Evolutionary conservation across 192 early-diverging fungal species (phyloP).

Genomic region (Coemansia sp.): DNA sequence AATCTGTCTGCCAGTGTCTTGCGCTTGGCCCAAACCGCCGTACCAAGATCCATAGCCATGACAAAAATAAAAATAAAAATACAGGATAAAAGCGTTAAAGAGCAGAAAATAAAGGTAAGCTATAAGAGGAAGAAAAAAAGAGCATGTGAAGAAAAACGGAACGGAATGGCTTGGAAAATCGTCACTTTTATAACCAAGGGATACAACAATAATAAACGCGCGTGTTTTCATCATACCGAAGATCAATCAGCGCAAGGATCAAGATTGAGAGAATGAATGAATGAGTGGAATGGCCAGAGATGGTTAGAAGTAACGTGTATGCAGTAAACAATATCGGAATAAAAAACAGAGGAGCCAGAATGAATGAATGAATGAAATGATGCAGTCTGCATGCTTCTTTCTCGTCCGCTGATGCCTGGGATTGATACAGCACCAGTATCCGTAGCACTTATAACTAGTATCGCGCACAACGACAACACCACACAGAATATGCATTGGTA

Average conservation of each 20-base stretch:
- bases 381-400: too few species aligned
- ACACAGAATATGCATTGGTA: not conserved
- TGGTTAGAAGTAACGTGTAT: not conserved
- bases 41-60: not conserved
- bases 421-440: too few species aligned
- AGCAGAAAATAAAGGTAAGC: not conserved
- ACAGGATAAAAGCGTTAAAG: not conserved
- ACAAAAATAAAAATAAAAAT: not conserved
- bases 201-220: not conserved
- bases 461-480: too few species aligned
- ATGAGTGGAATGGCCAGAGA: not conserved
- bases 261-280: not conserved
- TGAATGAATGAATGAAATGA: too few species aligned
- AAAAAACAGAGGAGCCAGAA: too few species aligned
- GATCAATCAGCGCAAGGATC: not conserved
- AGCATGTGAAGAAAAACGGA: too few species aligned
- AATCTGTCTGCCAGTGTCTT: not conserved
- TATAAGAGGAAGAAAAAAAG: too few species aligned
- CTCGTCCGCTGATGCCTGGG: too few species aligned
- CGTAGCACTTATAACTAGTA: too few species aligned
- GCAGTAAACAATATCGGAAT: not conserved
- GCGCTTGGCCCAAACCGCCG: not conserved
- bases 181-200: not conserved
- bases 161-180: too few species aligned
- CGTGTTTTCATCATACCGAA: too few species aligned